phyloP scores from a whole-genome alignment of 306 rosid species.

The Cucurbita maxima region DNA sequence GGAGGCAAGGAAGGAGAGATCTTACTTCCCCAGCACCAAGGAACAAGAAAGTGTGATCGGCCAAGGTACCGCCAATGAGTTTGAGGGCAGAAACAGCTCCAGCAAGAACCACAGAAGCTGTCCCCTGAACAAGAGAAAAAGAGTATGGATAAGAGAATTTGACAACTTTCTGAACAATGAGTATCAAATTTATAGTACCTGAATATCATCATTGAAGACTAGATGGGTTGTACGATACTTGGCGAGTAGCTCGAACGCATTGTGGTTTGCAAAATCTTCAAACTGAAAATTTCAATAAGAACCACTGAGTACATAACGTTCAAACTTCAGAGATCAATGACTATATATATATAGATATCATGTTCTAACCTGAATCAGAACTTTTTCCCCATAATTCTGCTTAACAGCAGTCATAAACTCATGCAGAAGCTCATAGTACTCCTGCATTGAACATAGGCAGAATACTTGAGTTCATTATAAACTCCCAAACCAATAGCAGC shows the following conservation, averaged over 20 bases:
- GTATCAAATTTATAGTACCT: slow-evolving; percentile 25
- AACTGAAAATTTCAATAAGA: slow-evolving; percentile 40
- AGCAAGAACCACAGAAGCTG: slow-evolving; percentile 88
- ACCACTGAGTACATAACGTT: slow-evolving; percentile 13
- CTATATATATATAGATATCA: not conserved
- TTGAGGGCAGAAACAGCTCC: slow-evolving; percentile 83
- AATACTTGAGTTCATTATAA: not conserved
- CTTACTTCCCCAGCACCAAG: slow-evolving; percentile 95
- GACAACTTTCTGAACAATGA: not conserved
- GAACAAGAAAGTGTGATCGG: slow-evolving; percentile 76
- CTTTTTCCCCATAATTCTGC: slow-evolving; percentile 96
- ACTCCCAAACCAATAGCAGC: not conserved
- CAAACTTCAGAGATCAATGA: not conserved
- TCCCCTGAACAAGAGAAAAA: slow-evolving; percentile 47
- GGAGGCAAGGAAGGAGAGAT: not conserved
- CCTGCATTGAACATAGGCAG: slow-evolving; percentile 32
- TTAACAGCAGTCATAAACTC: slow-evolving; percentile 94
- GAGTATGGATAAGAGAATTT: not conserved
- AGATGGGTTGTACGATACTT: slow-evolving; percentile 72
- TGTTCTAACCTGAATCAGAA: slow-evolving; percentile 57
- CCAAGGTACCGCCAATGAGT: slow-evolving; percentile 56
- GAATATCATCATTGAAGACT: slow-evolving; percentile 93
- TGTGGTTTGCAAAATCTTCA: slow-evolving; percentile 99
- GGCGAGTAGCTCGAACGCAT: slow-evolving; percentile 84
- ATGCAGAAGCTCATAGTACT: slow-evolving; percentile 64